Conservation (phyloP, 1,139 yeast genomes). For the Waltiozyma sp. region DNA sequence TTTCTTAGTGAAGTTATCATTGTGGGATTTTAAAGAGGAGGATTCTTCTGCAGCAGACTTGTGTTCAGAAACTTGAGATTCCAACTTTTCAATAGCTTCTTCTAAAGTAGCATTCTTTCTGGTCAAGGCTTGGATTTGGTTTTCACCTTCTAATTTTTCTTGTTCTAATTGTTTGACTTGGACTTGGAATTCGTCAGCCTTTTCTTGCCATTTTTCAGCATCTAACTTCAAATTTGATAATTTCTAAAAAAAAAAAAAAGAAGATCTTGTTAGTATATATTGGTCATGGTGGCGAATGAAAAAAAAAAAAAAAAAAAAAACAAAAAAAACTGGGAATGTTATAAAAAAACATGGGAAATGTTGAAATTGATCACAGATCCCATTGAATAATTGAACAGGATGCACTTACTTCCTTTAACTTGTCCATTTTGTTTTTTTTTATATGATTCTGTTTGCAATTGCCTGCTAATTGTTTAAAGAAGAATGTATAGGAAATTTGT, state of each 20-base stretch:
- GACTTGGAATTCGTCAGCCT: slow-evolving; percentile 76
- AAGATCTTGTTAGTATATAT: not conserved
- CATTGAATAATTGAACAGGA: too few species aligned
- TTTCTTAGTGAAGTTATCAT: slow-evolving; percentile 87
- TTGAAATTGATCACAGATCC: not conserved
- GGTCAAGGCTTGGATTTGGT: slow-evolving; percentile 85
- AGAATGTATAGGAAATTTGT: too few species aligned
- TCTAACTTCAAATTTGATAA: slow-evolving; percentile 84
- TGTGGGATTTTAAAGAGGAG: slow-evolving; percentile 76
- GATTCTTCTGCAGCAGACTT: slow-evolving; percentile 92
- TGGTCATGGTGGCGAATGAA: not conserved
- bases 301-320: too few species aligned
- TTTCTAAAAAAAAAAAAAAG: slow-evolving; percentile 38
- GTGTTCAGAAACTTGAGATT: slow-evolving; percentile 64
- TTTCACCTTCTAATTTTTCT: slow-evolving; percentile 84
- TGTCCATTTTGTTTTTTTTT: slow-evolving; percentile 10
- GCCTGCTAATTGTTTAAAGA: too few species aligned
- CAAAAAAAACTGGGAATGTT: too few species aligned
- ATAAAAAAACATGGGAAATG: not conserved
- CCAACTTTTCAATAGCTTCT: slow-evolving; percentile 83
- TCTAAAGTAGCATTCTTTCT: slow-evolving; percentile 89
- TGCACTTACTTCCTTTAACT: slow-evolving; percentile 15
- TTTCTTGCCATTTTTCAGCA: slow-evolving; percentile 95
- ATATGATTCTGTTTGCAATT: not conserved
- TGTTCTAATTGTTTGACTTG: slow-evolving; percentile 87